Conservation (phyloP, 495 filamentous ascomycete species). For the Oleoguttula mirabilis region DNA sequence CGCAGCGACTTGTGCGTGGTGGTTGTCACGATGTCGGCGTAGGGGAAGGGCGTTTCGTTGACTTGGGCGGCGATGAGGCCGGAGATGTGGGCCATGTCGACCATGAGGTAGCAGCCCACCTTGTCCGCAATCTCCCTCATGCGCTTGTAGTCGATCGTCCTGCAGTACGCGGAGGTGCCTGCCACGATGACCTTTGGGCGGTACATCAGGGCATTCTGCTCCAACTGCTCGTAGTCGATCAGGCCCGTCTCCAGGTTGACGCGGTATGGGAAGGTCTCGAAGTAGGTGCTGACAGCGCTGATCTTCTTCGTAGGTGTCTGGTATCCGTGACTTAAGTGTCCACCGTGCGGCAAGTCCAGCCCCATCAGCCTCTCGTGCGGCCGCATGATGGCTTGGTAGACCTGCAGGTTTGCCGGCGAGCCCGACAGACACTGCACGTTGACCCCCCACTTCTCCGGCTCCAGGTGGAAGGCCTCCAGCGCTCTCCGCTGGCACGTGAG, state of each 20-base stretch:
- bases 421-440: conserved; percentile 94
- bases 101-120: conserved; percentile 80
- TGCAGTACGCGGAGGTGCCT: conserved; percentile 88
- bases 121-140: conserved; percentile 83
- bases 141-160: conserved; percentile 79
- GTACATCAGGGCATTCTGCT: conserved; percentile 73
- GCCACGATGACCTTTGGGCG: conserved; percentile 92
- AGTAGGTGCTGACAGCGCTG: conserved; percentile 35
- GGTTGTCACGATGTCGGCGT: conserved; percentile 94
- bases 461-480: conserved; percentile 79
- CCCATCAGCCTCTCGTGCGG: conserved; percentile 96
- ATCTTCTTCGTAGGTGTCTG: conserved; percentile 83
- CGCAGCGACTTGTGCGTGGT: conserved; percentile 95
- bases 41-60: conserved; percentile 73
- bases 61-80: conserved; percentile 86
- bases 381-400: conserved; percentile 97
- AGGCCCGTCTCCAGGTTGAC: conserved; percentile 56
- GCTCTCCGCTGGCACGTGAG: conserved; percentile 91
- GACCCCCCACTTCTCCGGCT: conserved; percentile 88
- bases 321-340: conserved; percentile 96
- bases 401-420: conserved; percentile 91
- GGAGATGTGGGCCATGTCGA: conserved; percentile 98
- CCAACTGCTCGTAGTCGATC: conserved; percentile 86
- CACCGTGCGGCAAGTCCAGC: conserved; percentile 92
- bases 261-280: conserved; percentile 37